Percentiles rank a stretch among this genome's conserved stretches.
Conservation (phyloP, 805 yeast genomes). For the Cyberlindnera petersonii region DNA sequence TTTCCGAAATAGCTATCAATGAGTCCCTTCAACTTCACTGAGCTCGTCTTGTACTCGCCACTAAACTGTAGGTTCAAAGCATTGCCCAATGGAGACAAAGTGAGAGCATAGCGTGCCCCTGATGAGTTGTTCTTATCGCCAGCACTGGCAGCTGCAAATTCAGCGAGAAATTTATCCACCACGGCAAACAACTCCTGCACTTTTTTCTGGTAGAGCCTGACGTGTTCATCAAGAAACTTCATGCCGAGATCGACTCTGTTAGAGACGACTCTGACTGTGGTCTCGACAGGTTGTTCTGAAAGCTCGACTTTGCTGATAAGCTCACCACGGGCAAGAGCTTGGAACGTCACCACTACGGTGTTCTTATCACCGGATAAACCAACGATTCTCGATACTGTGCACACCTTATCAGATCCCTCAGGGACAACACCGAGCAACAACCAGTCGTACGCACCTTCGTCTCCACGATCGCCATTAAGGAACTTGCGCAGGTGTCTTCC, state of each 20-base stretch:
- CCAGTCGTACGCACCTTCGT: slow-evolving; percentile 26
- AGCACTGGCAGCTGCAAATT: slow-evolving; percentile 33
- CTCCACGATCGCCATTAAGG: slow-evolving; percentile 20
- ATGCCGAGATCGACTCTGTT: slow-evolving; percentile 20
- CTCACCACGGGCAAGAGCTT: slow-evolving; percentile 45
- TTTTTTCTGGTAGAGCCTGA: slow-evolving; percentile 14
- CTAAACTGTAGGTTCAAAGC: slow-evolving; percentile 53
- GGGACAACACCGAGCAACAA: slow-evolving; percentile 25
- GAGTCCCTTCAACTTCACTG: slow-evolving; percentile 37
- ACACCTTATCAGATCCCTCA: slow-evolving; percentile 29
- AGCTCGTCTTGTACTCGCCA: slow-evolving; percentile 44
- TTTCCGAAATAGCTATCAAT: slow-evolving; percentile 27
- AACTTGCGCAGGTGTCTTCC: slow-evolving; percentile 20
- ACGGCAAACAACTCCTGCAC: slow-evolving; percentile 16
- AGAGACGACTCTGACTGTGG: slow-evolving; percentile 14
- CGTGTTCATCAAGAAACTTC: slow-evolving; percentile 8
- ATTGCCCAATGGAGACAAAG: slow-evolving; percentile 57
- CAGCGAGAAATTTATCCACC: slow-evolving; percentile 34
- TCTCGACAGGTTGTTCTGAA: slow-evolving; percentile 12
- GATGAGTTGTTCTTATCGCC: slow-evolving; percentile 22
- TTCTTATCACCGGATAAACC: slow-evolving; percentile 42
- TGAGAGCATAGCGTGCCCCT: slow-evolving; percentile 33
- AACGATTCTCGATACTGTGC: slow-evolving; percentile 40
- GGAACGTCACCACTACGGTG: slow-evolving; percentile 43
- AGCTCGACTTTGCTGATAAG: slow-evolving; percentile 25